phyloP scores from a whole-genome alignment of 2,329 filamentous ascomycete species.

The Aspergillus spinulosporus region DNA sequence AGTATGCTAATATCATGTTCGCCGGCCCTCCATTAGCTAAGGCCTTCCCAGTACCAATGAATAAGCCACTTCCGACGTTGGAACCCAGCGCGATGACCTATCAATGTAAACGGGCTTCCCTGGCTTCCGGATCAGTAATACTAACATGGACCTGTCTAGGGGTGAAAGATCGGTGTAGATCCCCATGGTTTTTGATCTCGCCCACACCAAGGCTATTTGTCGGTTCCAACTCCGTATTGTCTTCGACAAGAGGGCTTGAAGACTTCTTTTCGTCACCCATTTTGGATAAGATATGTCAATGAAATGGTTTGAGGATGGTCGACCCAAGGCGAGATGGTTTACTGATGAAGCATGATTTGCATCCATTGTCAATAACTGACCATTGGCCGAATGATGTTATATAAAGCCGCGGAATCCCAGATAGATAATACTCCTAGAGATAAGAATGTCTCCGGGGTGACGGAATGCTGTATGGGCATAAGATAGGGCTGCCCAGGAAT shows the following conservation, averaged over 20 bases:
- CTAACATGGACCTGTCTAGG: conserved; percentile 7
- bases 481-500: not conserved
- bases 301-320: not conserved
- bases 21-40: conserved; percentile 12
- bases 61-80: conserved; percentile 13
- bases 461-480: not conserved
- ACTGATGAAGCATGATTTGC: not conserved
- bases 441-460: not conserved
- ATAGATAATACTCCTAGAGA: not conserved
- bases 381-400: not conserved
- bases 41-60: conserved; percentile 16
- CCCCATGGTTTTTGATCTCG: not conserved
- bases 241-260: not conserved
- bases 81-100: conserved; percentile 12
- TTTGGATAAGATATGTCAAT: not conserved
- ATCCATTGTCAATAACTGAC: not conserved
- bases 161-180: conserved; percentile 1
- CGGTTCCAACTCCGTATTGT: not conserved
- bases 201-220: not conserved
- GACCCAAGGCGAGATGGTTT: not conserved
- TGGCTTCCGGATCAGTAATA: not conserved
- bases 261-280: conserved; percentile 4
- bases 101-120: not conserved
- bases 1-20: conserved; percentile 8
- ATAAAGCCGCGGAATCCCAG: not conserved